These are phyloP conservation scores for Leucocoprinus leucothites DNA, from an alignment of 768 basidiomycete genomes.

Conservation along the genomic window DNA sequence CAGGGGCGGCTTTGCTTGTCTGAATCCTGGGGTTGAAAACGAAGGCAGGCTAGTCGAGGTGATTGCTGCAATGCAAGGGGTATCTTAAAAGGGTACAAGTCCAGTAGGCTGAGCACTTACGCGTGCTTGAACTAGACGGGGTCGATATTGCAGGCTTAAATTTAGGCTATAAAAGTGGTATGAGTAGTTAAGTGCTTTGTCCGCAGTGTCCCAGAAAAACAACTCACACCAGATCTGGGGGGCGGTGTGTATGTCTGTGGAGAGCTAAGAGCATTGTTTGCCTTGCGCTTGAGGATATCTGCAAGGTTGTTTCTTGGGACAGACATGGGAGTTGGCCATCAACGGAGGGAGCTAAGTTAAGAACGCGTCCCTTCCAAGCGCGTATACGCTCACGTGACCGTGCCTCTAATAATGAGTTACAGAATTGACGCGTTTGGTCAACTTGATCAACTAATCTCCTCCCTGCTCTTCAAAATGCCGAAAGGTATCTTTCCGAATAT, in stretches of 20 bases:
- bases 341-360: neutral
- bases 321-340: constrained; percentile 15
- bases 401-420: neutral
- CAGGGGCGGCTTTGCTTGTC: constrained; percentile 11
- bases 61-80: constrained; percentile 5
- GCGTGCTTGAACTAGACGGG: neutral
- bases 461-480: constrained; percentile 27
- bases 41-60: constrained; percentile 29
- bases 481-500: constrained; percentile 65
- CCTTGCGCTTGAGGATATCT: constrained; percentile 30
- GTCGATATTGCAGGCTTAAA: constrained; percentile 40
- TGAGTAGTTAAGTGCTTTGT: neutral
- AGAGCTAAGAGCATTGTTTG: constrained; percentile 2
- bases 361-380: constrained; percentile 13
- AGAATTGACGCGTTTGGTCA: too few species aligned
- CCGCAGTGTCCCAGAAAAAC: neutral
- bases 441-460: neutral
- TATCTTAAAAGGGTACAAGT: neutral
- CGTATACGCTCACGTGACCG: constrained; percentile 9
- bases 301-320: constrained; percentile 36
- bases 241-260: neutral
- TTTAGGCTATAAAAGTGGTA: constrained; percentile 26
- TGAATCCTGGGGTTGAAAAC: constrained; percentile 45
- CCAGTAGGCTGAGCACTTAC: neutral
- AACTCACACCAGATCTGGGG: neutral